phyloP scores from a whole-genome alignment of 305 asterid genomes.

The Withania somnifera region DNA sequence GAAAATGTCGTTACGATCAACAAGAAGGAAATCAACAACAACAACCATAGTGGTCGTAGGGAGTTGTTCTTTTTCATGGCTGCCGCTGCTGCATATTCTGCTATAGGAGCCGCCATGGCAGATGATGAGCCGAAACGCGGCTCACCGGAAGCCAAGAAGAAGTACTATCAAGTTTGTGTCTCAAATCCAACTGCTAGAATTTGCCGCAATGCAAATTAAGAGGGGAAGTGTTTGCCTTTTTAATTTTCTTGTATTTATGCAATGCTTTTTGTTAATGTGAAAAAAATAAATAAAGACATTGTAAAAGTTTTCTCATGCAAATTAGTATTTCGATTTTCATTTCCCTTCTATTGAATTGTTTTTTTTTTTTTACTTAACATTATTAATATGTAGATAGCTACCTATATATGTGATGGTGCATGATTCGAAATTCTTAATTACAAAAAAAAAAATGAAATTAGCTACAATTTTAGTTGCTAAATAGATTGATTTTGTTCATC shows the following conservation, averaged over 20 bases:
- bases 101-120: conserved; percentile 43
- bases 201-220: conserved; percentile 29
- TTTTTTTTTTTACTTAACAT: too few species aligned
- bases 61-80: conserved; percentile 46
- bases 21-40: conserved; percentile 17
- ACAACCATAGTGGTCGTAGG: conserved; percentile 20
- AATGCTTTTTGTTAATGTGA: background rate
- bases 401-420: background rate
- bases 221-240: background rate
- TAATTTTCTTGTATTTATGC: background rate
- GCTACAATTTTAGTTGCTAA: background rate
- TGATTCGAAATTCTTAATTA: background rate
- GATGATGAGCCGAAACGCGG: conserved; percentile 50
- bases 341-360: background rate
- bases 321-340: background rate
- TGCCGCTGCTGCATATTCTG: conserved; percentile 38
- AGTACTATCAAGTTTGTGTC: conserved; percentile 59
- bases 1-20: conserved; percentile 5
- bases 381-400: too few species aligned
- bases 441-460: background rate
- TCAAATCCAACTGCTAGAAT: conserved; percentile 75
- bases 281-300: background rate
- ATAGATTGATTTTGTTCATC: too few species aligned
- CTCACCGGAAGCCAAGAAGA: conserved; percentile 48
- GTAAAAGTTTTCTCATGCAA: background rate